A percentile compares a stretch with the other conserved stretches of the same genome.
phyloP scores from a whole-genome alignment of 73 alveolate species.

The Paramecium sonneborni region DNA sequence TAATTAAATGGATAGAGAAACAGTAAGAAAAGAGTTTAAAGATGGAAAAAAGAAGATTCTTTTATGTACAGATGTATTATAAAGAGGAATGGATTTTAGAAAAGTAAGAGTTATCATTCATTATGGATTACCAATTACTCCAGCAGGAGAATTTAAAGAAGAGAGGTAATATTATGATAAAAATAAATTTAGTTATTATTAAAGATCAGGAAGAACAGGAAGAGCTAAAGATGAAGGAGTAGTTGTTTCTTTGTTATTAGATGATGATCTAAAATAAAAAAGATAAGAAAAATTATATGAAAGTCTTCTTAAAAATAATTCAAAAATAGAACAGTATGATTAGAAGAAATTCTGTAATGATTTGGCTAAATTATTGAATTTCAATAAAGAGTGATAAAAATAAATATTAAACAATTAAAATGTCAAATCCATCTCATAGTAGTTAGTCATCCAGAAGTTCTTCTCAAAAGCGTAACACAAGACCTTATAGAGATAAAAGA shows the following conservation, averaged over 20 bases:
- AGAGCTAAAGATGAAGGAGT: constrained; percentile 60
- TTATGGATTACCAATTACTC: constrained; percentile 13
- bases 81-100: constrained; percentile 55
- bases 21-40: constrained; percentile 26
- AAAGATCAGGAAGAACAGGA: constrained; percentile 48
- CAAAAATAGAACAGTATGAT: constrained; percentile 22
- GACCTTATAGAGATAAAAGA: constrained; percentile 28
- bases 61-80: constrained; percentile 35
- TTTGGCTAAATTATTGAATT: constrained; percentile 14
- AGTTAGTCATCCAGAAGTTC: constrained; percentile 12
- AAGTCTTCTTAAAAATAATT: not conserved
- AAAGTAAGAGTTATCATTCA: constrained; percentile 48
- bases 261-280: not conserved
- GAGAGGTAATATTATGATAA: not conserved
- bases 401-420: not conserved
- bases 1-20: constrained; percentile 16
- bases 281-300: not conserved
- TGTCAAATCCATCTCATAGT: not conserved
- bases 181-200: not conserved
- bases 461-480: not conserved
- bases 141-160: constrained; percentile 16
- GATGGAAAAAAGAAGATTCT: constrained; percentile 24
- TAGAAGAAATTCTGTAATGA: not conserved
- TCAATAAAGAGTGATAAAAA: constrained; percentile 34
- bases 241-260: not conserved